Evolutionary conservation across 176 grass and related monocot species (phyloP), one percentile per base, ranked within the genome.

Genomic region (Oryza coarctata): DNA sequence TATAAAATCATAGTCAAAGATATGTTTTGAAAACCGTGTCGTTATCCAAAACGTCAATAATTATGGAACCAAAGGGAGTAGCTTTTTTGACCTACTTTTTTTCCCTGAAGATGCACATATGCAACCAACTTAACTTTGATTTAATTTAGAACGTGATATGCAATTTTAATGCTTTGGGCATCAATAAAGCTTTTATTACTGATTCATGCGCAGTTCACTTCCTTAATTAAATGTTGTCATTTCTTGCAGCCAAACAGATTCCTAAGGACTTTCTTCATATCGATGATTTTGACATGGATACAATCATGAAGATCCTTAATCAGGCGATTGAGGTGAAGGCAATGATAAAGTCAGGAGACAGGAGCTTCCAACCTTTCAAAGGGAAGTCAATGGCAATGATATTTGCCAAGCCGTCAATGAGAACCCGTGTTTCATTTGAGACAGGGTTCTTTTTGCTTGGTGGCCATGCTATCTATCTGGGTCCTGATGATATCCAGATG

Each of bases 301-400:
- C 96, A 38, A 95, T 99, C 65, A 78, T 94, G 77, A 87, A 88
- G 34, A 95, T 99, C 64, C 87, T 99, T 33, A 91, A 94, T 75
- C 80, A 35, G 14, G 96, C 96, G 0, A 86, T 86, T 55, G 96
- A 99, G 84, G 89, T 99, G 3, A 99, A 99, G 75, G 33, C 80
- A 78, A 41, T 83, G 34, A 75, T 99, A 70, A 99, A 99, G 79
- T 99, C 96, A 52, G 96, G 93, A 74, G 96, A 99, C 47, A 93
- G 82, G 83, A 88, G 88, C 39, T 99, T 91, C 82, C 93, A 91
- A 43, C 96, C 96, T 0, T 99, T 99, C 80, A 92, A 95, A 83
- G 96, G 96, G 20, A 99, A 85, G 80, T 89, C 93, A 44, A 99
- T 99, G 96, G 96, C 96, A 34, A 95, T 99, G 96, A 89, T 99